A percentile compares a stretch with the other conserved stretches of the same genome.
Evolutionary conservation across 805 yeast species (phyloP).

Genomic region (Myxozyma kluyveri): DNA sequence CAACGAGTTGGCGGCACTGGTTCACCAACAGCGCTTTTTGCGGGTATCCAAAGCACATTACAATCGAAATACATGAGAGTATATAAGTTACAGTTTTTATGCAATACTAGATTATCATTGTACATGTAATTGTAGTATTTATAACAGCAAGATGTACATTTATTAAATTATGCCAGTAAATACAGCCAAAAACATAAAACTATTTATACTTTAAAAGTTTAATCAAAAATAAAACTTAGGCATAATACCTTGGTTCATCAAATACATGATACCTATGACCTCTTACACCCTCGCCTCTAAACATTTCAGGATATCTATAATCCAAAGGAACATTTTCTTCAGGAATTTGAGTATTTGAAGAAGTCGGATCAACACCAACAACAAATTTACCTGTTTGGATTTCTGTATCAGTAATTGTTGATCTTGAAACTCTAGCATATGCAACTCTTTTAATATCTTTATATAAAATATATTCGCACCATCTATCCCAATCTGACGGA

Average conservation of each 20-base stretch:
- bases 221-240: conserved; percentile 1
- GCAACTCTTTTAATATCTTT: conserved; percentile 83
- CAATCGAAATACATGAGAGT: no score
- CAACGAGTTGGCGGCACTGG: no score
- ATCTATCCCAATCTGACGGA: conserved; percentile 89
- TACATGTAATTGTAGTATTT: no score
- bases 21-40: no score
- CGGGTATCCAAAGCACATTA: no score
- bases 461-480: conserved; percentile 96
- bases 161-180: not conserved
- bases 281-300: conserved; percentile 87
- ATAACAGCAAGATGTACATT: no score
- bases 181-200: not conserved
- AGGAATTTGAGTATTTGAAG: conserved; percentile 55
- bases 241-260: conserved; percentile 77
- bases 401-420: conserved; percentile 95
- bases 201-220: no score
- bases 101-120: not conserved
- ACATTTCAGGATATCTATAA: conserved; percentile 71
- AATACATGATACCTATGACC: conserved; percentile 94
- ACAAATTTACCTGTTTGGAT: conserved; percentile 92
- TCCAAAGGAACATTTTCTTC: conserved; percentile 59
- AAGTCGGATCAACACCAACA: conserved; percentile 47
- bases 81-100: no score
- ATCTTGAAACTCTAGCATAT: conserved; percentile 89